Percentiles rank a stretch among this genome's conserved stretches.
phyloP scores from a whole-genome alignment of 1,284 basidiomycete genomes.

The Naganishia albida region DNA sequence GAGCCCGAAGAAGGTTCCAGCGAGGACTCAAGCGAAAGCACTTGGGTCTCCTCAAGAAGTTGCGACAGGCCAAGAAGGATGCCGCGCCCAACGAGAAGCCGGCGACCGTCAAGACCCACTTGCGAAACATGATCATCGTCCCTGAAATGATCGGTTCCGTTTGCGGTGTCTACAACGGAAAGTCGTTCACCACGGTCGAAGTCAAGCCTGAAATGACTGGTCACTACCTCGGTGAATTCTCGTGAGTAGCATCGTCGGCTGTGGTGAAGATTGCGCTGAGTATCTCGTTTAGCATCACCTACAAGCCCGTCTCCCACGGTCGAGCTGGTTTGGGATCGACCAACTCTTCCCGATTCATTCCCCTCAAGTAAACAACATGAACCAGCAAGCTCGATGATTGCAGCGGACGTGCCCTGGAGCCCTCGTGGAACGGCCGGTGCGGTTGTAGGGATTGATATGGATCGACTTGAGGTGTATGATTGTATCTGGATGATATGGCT shows the following conservation, averaged over 20 bases:
- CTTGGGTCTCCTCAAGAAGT: conserved; percentile 98
- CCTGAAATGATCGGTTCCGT: conserved; percentile 99
- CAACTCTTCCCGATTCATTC: conserved; percentile 60
- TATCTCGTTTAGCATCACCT: conserved; percentile 71
- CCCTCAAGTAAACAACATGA: conserved; percentile 59
- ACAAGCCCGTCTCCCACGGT: conserved; percentile 99
- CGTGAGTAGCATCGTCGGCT: conserved; percentile 44
- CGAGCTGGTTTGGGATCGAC: conserved; percentile 93
- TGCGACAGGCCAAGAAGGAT: conserved; percentile 99
- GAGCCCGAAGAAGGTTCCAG: conserved; percentile 97
- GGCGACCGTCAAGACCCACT: conserved; percentile 96
- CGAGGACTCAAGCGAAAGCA: conserved; percentile 98
- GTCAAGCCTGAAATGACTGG: conserved; percentile 99
- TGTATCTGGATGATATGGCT: conserved; percentile 30
- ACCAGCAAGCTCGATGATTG: conserved; percentile 12
- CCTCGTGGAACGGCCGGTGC: conserved; percentile 5
- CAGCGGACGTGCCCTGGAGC: neutral
- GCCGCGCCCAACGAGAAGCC: conserved; percentile 98
- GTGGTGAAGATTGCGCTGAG: neutral
- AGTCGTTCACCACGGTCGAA: conserved; percentile 95
- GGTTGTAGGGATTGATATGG: conserved; percentile 28
- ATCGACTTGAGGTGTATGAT: conserved; percentile 31
- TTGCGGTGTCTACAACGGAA: conserved; percentile 81
- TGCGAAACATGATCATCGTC: conserved; percentile 99
- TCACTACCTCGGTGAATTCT: conserved; percentile 94